These are phyloP conservation scores for Cladosporium sp. DNA, from an alignment of 2,329 filamentous ascomycete species.

Conservation along the genomic window DNA sequence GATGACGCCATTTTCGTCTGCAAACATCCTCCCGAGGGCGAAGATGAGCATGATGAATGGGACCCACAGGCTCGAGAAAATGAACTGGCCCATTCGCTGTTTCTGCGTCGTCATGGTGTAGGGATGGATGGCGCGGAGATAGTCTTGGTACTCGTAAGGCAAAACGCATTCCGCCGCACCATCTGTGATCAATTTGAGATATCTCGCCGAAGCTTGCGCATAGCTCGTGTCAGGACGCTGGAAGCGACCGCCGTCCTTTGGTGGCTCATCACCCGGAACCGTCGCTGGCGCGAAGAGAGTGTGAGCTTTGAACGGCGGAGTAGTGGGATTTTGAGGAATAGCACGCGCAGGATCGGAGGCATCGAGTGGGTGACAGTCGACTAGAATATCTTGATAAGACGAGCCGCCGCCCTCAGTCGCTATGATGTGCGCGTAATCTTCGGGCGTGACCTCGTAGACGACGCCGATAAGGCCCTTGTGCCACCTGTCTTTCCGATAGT, in stretches of 20 bases:
- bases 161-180: constrained; percentile 77
- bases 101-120: constrained; percentile 63
- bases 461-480: constrained; percentile 80
- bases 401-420: constrained; percentile 82
- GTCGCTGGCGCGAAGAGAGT: constrained; percentile 67
- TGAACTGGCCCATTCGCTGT: constrained; percentile 58
- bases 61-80: constrained; percentile 57
- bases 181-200: constrained; percentile 70
- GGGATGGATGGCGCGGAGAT: constrained; percentile 61
- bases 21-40: constrained; percentile 43
- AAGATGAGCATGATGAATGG: constrained; percentile 54
- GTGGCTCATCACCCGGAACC: constrained; percentile 25
- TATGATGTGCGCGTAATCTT: constrained; percentile 80
- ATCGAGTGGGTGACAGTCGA: constrained; percentile 68
- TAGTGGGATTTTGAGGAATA: constrained; percentile 58
- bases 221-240: constrained; percentile 61
- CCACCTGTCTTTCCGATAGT: constrained; percentile 58
- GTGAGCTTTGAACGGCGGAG: constrained; percentile 69
- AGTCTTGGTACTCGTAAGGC: constrained; percentile 69
- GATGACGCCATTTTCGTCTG: constrained; percentile 59
- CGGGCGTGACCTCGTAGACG: constrained; percentile 84
- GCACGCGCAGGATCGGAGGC: constrained; percentile 43
- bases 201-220: constrained; percentile 76
- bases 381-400: constrained; percentile 75
- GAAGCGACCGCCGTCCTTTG: constrained; percentile 37